phyloP scores from a whole-genome alignment of 1,139 yeast genomes.

The Lodderomyces beijingensis region DNA sequence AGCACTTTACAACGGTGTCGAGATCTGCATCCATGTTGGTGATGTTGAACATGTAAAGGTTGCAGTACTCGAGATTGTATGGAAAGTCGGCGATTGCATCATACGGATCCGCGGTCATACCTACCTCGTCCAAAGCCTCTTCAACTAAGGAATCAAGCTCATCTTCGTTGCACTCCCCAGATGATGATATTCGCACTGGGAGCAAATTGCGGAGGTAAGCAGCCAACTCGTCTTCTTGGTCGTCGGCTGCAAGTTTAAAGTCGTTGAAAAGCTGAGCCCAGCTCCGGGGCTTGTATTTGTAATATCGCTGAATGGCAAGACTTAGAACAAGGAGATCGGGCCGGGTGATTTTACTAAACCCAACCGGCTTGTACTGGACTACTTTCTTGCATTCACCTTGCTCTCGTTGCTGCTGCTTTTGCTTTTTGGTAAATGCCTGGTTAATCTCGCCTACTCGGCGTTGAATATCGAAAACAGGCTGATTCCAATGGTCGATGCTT shows the following conservation, averaged over 20 bases:
- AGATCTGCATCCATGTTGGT: slow-evolving; percentile 11
- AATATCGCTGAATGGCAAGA: too few relatives aligned
- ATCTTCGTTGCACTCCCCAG: too few relatives aligned
- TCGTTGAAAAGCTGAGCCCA: too few relatives aligned
- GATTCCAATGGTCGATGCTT: slow-evolving; percentile 24
- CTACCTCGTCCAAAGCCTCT: too few relatives aligned
- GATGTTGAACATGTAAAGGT: slow-evolving; percentile 27
- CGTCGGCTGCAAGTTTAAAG: too few relatives aligned
- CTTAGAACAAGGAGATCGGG: slow-evolving; percentile 28
- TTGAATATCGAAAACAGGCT: slow-evolving; percentile 13
- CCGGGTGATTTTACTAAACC: slow-evolving; percentile 25
- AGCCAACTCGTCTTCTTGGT: too few relatives aligned
- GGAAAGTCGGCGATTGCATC: slow-evolving; percentile 16
- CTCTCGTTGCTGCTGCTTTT: not conserved
- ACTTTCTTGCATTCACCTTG: not conserved
- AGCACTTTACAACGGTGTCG: not conserved
- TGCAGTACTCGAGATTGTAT: slow-evolving; percentile 28
- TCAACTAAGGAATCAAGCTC: too few relatives aligned
- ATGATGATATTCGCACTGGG: too few relatives aligned
- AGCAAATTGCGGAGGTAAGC: too few relatives aligned
- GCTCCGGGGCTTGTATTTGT: too few relatives aligned
- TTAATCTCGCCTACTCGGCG: not conserved
- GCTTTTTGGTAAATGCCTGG: not conserved
- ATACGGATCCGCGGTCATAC: too few relatives aligned
- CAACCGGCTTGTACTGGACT: slow-evolving; percentile 18